A percentile compares a stretch with the other conserved stretches of the same genome.
These are phyloP conservation scores for Gonapodya sp. DNA, from an alignment of 192 early-diverging fungal species.

Conservation along the genomic window DNA sequence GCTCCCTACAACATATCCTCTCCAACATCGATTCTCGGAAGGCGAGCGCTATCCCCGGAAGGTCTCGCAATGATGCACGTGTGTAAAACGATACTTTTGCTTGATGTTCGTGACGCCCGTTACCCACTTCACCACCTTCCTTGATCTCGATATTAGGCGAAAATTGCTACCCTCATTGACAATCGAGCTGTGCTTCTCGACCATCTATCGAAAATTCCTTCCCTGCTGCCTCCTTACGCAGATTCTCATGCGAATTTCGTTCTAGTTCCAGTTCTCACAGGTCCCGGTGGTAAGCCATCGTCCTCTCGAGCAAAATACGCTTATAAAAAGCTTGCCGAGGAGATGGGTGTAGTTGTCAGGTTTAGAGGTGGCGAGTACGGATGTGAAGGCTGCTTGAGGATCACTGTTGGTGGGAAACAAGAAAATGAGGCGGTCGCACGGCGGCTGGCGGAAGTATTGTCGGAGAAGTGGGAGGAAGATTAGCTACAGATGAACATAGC, in stretches of 20 bases:
- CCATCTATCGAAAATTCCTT: conserved; percentile 47
- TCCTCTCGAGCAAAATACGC: conserved; percentile 62
- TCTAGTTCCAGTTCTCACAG: conserved; percentile 67
- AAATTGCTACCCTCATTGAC: conserved; percentile 41
- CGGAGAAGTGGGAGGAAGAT: not conserved
- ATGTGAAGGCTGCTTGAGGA: conserved; percentile 85
- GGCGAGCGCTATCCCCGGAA: conserved; percentile 60
- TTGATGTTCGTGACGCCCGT: no score
- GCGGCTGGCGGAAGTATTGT: conserved; percentile 18
- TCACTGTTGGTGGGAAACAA: conserved; percentile 82
- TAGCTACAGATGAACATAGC: no score
- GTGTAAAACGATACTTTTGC: no score
- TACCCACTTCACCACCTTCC: no score
- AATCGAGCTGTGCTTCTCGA: conserved; percentile 63
- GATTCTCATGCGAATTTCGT: conserved; percentile 88
- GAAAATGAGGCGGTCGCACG: conserved; percentile 67
- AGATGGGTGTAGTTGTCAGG: conserved; percentile 80
- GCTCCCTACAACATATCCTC: conserved; percentile 98
- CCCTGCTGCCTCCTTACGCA: conserved; percentile 37
- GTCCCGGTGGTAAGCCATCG: conserved; percentile 42
- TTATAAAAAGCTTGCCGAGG: conserved; percentile 79
- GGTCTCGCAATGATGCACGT: conserved; percentile 58
- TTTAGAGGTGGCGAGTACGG: conserved; percentile 89
- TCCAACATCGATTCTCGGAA: conserved; percentile 67
- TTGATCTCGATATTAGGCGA: no score